Evolutionary conservation across 2,329 filamentous ascomycete genomes (phyloP).

Genomic region (Fusarium continuum): DNA sequence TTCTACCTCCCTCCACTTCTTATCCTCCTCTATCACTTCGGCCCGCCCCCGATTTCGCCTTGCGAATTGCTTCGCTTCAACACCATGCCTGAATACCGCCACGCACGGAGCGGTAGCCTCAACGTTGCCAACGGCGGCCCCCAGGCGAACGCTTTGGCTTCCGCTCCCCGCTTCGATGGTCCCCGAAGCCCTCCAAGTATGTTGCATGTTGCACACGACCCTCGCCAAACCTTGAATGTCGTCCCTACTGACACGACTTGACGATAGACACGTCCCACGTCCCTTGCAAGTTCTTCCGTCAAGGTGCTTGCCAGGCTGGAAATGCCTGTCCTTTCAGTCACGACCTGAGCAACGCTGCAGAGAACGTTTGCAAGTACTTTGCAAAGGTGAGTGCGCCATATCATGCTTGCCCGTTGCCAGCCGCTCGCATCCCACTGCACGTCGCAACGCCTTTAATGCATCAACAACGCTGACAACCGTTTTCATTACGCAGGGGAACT

Average conservation of each 20-base stretch:
- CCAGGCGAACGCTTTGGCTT: constrained; percentile 45
- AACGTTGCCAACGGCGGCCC: constrained; percentile 55
- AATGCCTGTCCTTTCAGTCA: constrained; percentile 97
- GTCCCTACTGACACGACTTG: constrained; percentile 38
- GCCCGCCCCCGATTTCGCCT: constrained; percentile 26
- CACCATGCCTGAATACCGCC: constrained; percentile 62
- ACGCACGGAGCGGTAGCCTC: constrained; percentile 67
- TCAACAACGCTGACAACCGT: constrained; percentile 31
- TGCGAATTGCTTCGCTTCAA: constrained; percentile 35
- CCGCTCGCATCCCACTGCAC: constrained; percentile 13
- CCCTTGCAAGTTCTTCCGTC: constrained; percentile 98
- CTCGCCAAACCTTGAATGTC: constrained; percentile 33
- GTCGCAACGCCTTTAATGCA: constrained; percentile 13
- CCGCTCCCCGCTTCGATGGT: constrained; percentile 61
- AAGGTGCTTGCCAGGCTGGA: constrained; percentile 95
- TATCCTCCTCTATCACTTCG: constrained; percentile 30
- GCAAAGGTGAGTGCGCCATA: constrained; percentile 76
- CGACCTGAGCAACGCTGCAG: constrained; percentile 83
- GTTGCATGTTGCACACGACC: constrained; percentile 44
- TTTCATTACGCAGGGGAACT: constrained; percentile 76
- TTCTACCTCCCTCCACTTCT: constrained; percentile 21
- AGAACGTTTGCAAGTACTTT: constrained; percentile 98
- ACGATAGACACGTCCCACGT: constrained; percentile 89
- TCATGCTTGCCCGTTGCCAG: constrained; percentile 25
- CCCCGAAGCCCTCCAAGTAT: constrained; percentile 71